phyloP scores from a whole-genome alignment of 495 filamentous ascomycete genomes.

The Hypoxylon trugodes region DNA sequence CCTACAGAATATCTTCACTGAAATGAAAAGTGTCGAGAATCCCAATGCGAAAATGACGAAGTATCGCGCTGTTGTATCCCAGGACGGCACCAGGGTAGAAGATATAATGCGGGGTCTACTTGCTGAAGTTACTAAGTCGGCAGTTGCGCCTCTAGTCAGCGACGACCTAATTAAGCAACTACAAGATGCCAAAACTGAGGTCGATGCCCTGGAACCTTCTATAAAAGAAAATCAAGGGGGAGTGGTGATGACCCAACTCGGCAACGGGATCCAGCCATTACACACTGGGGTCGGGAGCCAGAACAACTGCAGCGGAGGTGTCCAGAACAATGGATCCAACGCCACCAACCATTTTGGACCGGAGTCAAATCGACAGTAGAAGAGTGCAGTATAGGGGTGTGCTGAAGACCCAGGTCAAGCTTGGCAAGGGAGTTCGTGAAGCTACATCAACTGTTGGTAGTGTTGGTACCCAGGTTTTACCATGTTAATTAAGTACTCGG shows the following conservation, averaged over 20 bases:
- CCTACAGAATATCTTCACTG: neutral
- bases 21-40: neutral
- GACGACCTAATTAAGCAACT: neutral
- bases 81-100: neutral
- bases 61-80: neutral
- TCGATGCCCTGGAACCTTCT: neutral
- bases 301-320: neutral
- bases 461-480: too few relatives aligned
- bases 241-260: neutral
- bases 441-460: too few relatives aligned
- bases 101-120: neutral
- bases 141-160: neutral
- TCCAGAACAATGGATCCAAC: neutral
- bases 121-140: neutral
- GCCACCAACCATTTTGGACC: neutral
- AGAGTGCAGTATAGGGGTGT: too few relatives aligned
- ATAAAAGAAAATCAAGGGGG: neutral
- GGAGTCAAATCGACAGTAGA: too few relatives aligned
- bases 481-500: too few relatives aligned
- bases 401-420: too few relatives aligned
- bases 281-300: neutral
- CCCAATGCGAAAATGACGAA: neutral
- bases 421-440: too few relatives aligned
- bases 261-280: neutral
- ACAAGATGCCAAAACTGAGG: neutral